A percentile compares a stretch with the other conserved stretches of the same genome.
Conservation (phyloP, 2,329 filamentous ascomycete genomes). For the Xylariaceae sp. region DNA sequence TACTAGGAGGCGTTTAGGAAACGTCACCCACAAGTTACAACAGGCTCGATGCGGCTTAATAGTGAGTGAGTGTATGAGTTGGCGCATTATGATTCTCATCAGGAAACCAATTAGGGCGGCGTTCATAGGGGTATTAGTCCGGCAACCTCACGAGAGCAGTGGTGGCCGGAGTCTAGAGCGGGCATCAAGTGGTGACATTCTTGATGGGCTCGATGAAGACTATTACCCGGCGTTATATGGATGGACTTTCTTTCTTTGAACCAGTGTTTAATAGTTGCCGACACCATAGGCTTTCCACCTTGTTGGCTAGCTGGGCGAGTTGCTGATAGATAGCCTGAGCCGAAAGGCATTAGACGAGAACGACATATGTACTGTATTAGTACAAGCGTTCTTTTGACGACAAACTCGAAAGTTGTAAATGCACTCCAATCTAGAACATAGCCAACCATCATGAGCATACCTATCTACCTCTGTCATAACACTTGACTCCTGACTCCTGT, state of each 20-base stretch:
- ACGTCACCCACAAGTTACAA: not conserved
- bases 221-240: conserved; percentile 19
- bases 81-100: conserved; percentile 16
- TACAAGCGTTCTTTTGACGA: not conserved
- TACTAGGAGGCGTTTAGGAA: not conserved
- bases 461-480: not conserved
- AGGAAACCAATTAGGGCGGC: conserved; percentile 10
- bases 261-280: conserved; percentile 15
- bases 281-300: conserved; percentile 11
- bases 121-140: conserved; percentile 15
- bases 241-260: conserved; percentile 2
- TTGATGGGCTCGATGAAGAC: conserved; percentile 29
- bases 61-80: conserved; percentile 15
- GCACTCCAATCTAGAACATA: conserved; percentile 12
- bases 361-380: conserved; percentile 1
- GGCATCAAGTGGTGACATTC: conserved; percentile 20
- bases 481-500: not conserved
- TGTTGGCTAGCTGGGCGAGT: not conserved
- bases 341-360: conserved; percentile 10
- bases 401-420: conserved; percentile 12
- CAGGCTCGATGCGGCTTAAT: conserved; percentile 10
- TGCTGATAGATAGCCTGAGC: conserved; percentile 12
- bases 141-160: conserved; percentile 9
- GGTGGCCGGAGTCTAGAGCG: conserved; percentile 27
- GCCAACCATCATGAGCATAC: not conserved